phyloP scores from a whole-genome alignment of 208 protist genomes.

The Phytomonas sp. region DNA sequence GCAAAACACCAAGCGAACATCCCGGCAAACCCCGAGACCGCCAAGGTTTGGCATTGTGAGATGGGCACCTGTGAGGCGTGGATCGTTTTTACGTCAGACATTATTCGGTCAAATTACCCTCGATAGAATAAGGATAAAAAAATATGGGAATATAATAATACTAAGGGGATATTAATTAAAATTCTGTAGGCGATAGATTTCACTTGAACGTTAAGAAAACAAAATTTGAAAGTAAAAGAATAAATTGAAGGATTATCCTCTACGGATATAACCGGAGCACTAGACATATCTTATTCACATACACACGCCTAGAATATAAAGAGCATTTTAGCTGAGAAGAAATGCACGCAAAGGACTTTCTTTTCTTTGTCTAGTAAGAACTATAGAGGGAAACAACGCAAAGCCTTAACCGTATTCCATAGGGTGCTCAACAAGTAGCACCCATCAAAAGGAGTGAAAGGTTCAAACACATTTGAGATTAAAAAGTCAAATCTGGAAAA shows the following conservation, averaged over 20 bases:
- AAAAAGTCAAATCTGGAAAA: neutral
- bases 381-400: neutral
- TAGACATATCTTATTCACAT: neutral
- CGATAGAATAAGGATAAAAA: neutral
- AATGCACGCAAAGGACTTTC: neutral
- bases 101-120: neutral
- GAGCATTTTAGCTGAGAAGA: neutral
- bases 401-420: neutral
- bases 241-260: neutral
- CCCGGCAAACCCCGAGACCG: conserved; percentile 70
- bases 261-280: neutral
- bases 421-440: neutral
- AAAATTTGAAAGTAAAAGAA: neutral
- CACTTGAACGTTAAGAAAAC: neutral
- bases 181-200: neutral
- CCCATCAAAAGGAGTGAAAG: neutral
- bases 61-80: conserved; percentile 20
- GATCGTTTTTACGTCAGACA: conserved; percentile 14
- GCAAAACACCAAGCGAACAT: conserved; percentile 86
- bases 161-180: neutral
- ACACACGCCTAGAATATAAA: neutral
- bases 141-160: neutral
- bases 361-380: neutral
- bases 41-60: conserved; percentile 50
- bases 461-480: neutral